Conservation (phyloP, 371 early-diverging fungal species). For the Batkoa obscura region DNA sequence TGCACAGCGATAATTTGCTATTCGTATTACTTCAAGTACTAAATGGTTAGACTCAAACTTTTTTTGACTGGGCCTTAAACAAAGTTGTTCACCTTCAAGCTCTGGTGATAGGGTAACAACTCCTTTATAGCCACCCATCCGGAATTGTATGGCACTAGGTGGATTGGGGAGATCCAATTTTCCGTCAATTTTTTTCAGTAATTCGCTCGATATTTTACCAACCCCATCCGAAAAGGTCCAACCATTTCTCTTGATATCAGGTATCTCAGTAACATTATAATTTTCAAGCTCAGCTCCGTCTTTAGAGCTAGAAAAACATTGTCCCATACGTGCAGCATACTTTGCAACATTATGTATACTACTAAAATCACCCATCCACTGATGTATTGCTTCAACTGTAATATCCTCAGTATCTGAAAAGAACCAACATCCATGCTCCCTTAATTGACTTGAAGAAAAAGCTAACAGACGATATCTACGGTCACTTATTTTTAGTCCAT, state of each 20-base stretch:
- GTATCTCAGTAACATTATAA: constrained; percentile 20
- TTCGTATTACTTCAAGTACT: constrained; percentile 38
- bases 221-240: constrained; percentile 68
- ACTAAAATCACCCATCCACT: constrained; percentile 54
- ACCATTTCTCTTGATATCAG: constrained; percentile 30
- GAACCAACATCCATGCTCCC: constrained; percentile 55
- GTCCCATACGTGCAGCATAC: constrained; percentile 52
- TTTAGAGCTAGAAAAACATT: constrained; percentile 48
- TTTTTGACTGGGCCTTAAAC: constrained; percentile 41
- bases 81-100: constrained; percentile 14
- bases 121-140: constrained; percentile 67
- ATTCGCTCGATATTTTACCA: constrained; percentile 35
- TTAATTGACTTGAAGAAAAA: constrained; percentile 43
- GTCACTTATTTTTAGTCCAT: constrained; percentile 36
- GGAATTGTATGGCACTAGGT: constrained; percentile 64
- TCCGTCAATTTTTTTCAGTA: constrained; percentile 22
- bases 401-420: constrained; percentile 19
- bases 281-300: constrained; percentile 18
- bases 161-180: constrained; percentile 20
- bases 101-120: constrained; percentile 20
- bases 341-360: constrained; percentile 47
- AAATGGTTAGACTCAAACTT: constrained; percentile 41
- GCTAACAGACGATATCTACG: constrained; percentile 48
- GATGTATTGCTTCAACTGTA: constrained; percentile 32
- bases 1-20: constrained; percentile 27